Percentiles rank a stretch among this genome's conserved stretches.
These are phyloP conservation scores for Sclerotinia nivalis DNA, from an alignment of 2,329 filamentous ascomycete genomes.

Conservation along the genomic window DNA sequence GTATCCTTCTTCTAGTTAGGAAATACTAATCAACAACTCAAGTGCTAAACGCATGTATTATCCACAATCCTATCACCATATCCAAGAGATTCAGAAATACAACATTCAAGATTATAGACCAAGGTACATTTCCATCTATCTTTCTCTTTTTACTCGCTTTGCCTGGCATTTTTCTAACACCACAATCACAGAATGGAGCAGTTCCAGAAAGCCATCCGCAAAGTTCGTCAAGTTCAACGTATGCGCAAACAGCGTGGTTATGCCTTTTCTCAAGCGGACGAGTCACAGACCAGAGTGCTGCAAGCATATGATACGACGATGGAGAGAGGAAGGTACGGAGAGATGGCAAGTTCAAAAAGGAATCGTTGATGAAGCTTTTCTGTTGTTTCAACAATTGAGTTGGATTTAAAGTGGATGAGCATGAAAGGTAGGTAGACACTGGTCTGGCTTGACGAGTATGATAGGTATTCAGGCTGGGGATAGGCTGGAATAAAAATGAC, in stretches of 20 bases:
- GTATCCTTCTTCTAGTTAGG: not conserved
- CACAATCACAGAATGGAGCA: constrained; percentile 81
- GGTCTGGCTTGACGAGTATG: constrained; percentile 9
- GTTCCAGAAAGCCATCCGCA: constrained; percentile 98
- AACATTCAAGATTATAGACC: constrained; percentile 99
- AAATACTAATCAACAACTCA: constrained; percentile 30
- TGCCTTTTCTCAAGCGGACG: constrained; percentile 96
- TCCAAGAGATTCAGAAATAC: constrained; percentile 99
- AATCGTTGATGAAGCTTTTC: constrained; percentile 10
- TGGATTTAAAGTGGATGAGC: not conserved
- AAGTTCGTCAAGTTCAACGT: constrained; percentile 95
- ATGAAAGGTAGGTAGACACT: constrained; percentile 5
- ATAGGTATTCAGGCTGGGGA: constrained; percentile 2
- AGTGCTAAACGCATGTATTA: constrained; percentile 90
- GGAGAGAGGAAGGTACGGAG: constrained; percentile 86
- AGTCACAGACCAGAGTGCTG: constrained; percentile 89
- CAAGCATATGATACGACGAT: constrained; percentile 98
- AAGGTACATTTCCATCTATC: constrained; percentile 58
- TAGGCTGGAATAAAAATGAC: not conserved
- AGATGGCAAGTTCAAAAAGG: constrained; percentile 63
- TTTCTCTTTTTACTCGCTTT: not conserved
- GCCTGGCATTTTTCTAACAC: constrained; percentile 30
- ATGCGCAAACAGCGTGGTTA: constrained; percentile 99
- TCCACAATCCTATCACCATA: constrained; percentile 94
- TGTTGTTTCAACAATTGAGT: not conserved